Percentiles rank a stretch among this genome's conserved stretches.
Evolutionary conservation across 768 basidiomycete species (phyloP).

Genomic region (Tricholoma sp.): DNA sequence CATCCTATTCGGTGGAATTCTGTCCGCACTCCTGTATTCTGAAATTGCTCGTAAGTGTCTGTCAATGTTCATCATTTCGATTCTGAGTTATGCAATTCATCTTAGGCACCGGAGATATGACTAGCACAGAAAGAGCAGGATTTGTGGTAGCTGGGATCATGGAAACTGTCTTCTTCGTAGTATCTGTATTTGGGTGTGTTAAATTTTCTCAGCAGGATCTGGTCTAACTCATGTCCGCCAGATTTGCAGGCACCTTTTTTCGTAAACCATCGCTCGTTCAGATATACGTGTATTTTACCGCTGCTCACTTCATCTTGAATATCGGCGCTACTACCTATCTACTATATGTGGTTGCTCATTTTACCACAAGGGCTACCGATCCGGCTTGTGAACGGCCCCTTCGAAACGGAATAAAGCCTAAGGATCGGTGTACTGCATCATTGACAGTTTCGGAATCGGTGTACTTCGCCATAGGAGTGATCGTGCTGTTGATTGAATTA

Average conservation of each 20-base stretch:
- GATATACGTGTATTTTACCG: slow-evolving; percentile 52
- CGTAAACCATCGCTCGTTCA: slow-evolving; percentile 58
- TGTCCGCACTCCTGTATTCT: slow-evolving; percentile 57
- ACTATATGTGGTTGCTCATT: slow-evolving; percentile 42
- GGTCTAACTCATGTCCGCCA: slow-evolving; percentile 17
- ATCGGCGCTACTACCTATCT: slow-evolving; percentile 47
- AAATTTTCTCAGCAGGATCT: slow-evolving; percentile 1
- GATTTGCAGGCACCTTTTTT: slow-evolving; percentile 59
- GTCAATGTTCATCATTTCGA: background rate
- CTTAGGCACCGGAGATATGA: slow-evolving; percentile 31
- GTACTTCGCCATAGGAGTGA: slow-evolving; percentile 38
- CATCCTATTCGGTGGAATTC: slow-evolving; percentile 47
- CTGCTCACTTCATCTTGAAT: slow-evolving; percentile 54
- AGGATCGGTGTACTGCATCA: slow-evolving; percentile 41
- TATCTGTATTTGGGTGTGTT: slow-evolving; percentile 50
- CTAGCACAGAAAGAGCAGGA: slow-evolving; percentile 27
- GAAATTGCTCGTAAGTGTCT: slow-evolving; percentile 49
- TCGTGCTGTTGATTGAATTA: slow-evolving; percentile 47
- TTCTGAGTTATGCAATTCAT: background rate
- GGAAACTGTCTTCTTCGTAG: slow-evolving; percentile 47
- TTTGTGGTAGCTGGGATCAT: slow-evolving; percentile 49
- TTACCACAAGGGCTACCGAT: slow-evolving; percentile 35
- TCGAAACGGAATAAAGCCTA: slow-evolving; percentile 27
- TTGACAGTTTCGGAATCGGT: slow-evolving; percentile 38
- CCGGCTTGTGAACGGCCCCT: slow-evolving; percentile 43